Evolutionary conservation across 2,329 filamentous ascomycete genomes (phyloP).

Genomic region (Apiospora arundinis): DNA sequence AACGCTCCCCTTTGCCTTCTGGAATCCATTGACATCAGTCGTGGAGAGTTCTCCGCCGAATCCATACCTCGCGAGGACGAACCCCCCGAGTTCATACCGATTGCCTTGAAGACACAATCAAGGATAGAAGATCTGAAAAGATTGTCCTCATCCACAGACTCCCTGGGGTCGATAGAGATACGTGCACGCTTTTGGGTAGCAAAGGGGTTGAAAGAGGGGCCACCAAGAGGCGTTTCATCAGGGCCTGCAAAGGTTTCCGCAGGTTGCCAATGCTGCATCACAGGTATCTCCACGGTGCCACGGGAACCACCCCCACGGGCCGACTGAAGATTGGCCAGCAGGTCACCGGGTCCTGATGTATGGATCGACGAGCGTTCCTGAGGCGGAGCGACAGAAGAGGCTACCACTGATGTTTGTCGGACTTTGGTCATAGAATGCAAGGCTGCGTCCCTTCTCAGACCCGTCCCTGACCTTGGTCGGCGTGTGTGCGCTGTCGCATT

Average conservation of each 20-base stretch:
- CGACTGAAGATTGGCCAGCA: constrained; percentile 78
- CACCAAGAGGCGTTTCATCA: constrained; percentile 53
- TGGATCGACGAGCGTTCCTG: constrained; percentile 50
- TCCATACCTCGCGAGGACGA: constrained; percentile 69
- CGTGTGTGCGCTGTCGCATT: constrained; percentile 71
- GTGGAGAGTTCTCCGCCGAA: constrained; percentile 85
- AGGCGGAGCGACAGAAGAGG: constrained; percentile 47
- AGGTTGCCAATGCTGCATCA: constrained; percentile 36
- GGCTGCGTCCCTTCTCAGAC: constrained; percentile 79
- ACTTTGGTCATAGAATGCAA: constrained; percentile 68
- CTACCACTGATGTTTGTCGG: constrained; percentile 50
- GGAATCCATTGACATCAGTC: constrained; percentile 83
- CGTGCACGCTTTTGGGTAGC: constrained; percentile 56
- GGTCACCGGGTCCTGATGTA: constrained; percentile 74
- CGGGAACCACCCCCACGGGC: constrained; percentile 64
- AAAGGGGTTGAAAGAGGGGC: constrained; percentile 63
- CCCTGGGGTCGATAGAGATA: constrained; percentile 70
- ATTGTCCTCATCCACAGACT: constrained; percentile 85
- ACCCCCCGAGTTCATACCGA: constrained; percentile 77
- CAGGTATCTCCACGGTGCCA: constrained; percentile 37
- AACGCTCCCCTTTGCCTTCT: constrained; percentile 80
- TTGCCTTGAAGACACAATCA: constrained; percentile 93
- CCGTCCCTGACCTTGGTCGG: constrained; percentile 74
- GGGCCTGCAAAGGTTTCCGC: constrained; percentile 41
- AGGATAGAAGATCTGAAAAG: constrained; percentile 89